These are phyloP conservation scores for Teunomyces kruisii DNA, from an alignment of 805 yeast species.

Conservation along the genomic window DNA sequence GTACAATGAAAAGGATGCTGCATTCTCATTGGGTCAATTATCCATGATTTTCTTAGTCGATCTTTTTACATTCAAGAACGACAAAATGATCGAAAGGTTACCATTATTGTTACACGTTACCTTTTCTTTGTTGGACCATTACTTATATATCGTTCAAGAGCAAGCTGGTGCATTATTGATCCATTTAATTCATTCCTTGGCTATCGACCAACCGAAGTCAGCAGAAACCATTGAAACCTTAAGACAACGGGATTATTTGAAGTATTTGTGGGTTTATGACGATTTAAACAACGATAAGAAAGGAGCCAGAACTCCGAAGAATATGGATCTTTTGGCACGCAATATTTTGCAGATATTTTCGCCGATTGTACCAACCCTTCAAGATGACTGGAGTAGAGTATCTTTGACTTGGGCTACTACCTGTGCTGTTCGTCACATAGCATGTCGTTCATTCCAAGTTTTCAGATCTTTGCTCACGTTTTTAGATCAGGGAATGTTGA, in stretches of 20 bases:
- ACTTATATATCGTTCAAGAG: constrained; percentile 76
- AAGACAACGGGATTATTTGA: constrained; percentile 47
- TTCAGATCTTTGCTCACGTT: constrained; percentile 81
- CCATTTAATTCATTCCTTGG: constrained; percentile 66
- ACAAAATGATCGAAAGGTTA: constrained; percentile 55
- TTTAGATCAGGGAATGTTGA: constrained; percentile 82
- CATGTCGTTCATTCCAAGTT: constrained; percentile 93
- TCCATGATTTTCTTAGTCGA: constrained; percentile 86
- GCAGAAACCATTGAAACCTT: constrained; percentile 57
- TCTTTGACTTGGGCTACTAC: constrained; percentile 95
- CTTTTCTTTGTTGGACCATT: constrained; percentile 84
- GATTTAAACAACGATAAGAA: constrained; percentile 71
- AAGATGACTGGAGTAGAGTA: constrained; percentile 79
- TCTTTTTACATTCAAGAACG: constrained; percentile 65
- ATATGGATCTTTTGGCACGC: constrained; percentile 75
- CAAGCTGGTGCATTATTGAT: constrained; percentile 77
- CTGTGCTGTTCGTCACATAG: constrained; percentile 94
- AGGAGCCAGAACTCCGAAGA: constrained; percentile 82
- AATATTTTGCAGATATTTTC: constrained; percentile 59
- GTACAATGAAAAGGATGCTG: constrained; percentile 61
- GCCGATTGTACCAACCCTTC: constrained; percentile 51
- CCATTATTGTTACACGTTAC: constrained; percentile 79
- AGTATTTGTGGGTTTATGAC: constrained; percentile 77
- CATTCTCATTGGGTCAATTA: constrained; percentile 84
- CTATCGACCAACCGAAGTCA: constrained; percentile 53